Base-by-base conservation (phyloP, 192 early-diverging fungal species). In the Obelidium mucronatum region DNA sequence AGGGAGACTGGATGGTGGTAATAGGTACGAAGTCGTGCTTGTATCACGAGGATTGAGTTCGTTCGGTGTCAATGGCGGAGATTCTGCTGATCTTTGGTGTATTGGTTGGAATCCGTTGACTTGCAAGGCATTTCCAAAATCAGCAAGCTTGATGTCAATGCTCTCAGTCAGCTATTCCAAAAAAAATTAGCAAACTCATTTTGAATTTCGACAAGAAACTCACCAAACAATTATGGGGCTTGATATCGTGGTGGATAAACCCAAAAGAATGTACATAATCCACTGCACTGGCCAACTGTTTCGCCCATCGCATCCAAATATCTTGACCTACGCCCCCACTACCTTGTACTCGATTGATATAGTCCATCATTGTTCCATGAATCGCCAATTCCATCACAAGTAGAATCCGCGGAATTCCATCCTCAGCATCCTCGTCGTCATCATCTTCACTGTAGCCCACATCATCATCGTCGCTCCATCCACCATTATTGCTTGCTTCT, bases 201-300 rank as follows among this genome's bases (percentile, higher is more conserved):
- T 0, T 48, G 19, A 44, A 48, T 15, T 19, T 6, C 0, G 11
- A 48, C 8, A 48, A 19, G 44, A 6, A 15, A 48, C 44, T 22
- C 24, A 64, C 34, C 78, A 89, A 60, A 73, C 86, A 83, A 76
- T 89, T 89, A 59, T 89, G 87, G 3, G 87, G 87, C 77, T 89
- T 89, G 24, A 89, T 81, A 62, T 89, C 87, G 60, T 89, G 87
- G 56, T 89, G 87, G n/a, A 89, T 74, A 26, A 86, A 79, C 17
- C 87, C 87, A 55, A 73, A 62, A 17, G 65, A 66, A 74, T 89
- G 87, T n/a, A 86, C 82, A 58, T 75, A 78, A 51, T 80, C 80
- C 13, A 89, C 68, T 3, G 83, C 87, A 24, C 76, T 61, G 0
- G 83, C 81, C 19, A 89, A 54, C 75, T 89, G 80, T 19, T 76